phyloP scores from a whole-genome alignment of 148 eudicot species.

The Camellia granthamiana region DNA sequence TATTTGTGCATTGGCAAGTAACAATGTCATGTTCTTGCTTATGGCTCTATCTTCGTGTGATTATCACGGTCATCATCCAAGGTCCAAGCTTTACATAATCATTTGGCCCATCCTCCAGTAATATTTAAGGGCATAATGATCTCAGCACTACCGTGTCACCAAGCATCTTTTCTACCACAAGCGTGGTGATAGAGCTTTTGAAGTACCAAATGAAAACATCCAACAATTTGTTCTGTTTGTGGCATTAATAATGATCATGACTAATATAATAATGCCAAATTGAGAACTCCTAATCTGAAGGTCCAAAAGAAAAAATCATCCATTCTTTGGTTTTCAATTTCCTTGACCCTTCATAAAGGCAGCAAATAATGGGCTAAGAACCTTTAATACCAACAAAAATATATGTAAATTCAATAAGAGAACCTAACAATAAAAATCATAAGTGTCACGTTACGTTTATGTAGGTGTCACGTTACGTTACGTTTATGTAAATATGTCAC shows the following conservation, averaged over 20 bases:
- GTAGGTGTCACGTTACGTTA: too few relatives aligned
- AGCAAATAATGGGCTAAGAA: not conserved
- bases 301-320: too few relatives aligned
- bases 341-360: not conserved
- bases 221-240: not conserved
- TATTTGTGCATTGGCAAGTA: too few relatives aligned
- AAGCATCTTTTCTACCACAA: not conserved
- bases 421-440: not conserved
- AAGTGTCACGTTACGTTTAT: too few relatives aligned
- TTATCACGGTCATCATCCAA: not conserved
- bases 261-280: not conserved
- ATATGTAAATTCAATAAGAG: not conserved
- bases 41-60: not conserved
- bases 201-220: not conserved
- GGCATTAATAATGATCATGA: not conserved
- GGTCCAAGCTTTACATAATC: conserved; percentile 7
- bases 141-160: not conserved
- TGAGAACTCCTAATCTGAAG: not conserved
- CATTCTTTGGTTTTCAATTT: not conserved
- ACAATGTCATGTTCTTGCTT: not conserved
- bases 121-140: not conserved
- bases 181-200: not conserved
- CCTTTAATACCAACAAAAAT: not conserved
- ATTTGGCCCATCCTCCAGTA: not conserved
- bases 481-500: too few relatives aligned